These are phyloP conservation scores for Cicer pinnatifidum DNA, from an alignment of 306 rosid species.

Conservation along the genomic window DNA sequence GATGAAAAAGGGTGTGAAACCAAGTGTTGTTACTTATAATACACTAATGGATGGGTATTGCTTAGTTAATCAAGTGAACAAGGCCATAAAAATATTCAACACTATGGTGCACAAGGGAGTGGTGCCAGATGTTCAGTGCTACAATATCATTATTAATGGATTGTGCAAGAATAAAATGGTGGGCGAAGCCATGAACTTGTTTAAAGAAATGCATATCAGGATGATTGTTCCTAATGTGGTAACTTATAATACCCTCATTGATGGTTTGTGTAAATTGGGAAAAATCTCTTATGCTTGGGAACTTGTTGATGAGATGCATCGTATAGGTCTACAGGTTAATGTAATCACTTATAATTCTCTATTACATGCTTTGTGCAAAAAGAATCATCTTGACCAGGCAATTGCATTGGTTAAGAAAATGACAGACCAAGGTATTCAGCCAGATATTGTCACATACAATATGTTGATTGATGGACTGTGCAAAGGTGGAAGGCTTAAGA, in stretches of 20 bases:
- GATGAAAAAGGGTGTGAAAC: not conserved
- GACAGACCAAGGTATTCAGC: not conserved
- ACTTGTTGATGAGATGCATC: not conserved
- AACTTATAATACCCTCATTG: not conserved
- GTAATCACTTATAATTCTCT: not conserved
- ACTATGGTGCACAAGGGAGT: not conserved
- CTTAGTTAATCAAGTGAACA: not conserved
- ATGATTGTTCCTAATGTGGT: not conserved
- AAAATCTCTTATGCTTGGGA: not conserved
- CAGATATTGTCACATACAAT: no score
- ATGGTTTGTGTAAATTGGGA: not conserved
- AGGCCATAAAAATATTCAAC: not conserved
- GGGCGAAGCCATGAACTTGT: not conserved
- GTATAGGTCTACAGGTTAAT: not conserved
- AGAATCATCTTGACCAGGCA: not conserved
- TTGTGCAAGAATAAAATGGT: not conserved
- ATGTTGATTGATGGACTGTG: not conserved
- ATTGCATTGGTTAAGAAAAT: slow-evolving; percentile 9
- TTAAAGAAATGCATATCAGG: not conserved
- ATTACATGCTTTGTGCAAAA: not conserved
- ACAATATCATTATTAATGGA: slow-evolving; percentile 1
- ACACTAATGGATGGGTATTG: not conserved
- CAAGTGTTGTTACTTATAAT: not conserved
- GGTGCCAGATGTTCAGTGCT: not conserved
- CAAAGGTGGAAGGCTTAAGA: not conserved